Conservation (phyloP, 257 asterid genomes). For the Scutellaria galericulata region DNA sequence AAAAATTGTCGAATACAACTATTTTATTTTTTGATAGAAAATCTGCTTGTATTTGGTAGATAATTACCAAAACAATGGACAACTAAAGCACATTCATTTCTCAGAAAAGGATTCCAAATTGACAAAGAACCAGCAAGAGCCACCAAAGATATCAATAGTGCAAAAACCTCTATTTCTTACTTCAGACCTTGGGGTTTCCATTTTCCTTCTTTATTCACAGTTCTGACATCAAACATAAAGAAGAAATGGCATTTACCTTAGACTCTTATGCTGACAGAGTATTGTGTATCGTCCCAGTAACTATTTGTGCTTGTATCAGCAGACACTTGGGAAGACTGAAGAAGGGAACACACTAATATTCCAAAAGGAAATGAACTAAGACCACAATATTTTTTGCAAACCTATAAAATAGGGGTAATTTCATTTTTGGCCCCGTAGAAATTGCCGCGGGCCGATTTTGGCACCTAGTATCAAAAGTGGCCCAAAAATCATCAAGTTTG, state of each 20-base stretch:
- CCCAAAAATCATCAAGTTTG: too few relatives aligned
- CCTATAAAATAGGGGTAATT: slow-evolving; percentile 24
- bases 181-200: slow-evolving; percentile 1
- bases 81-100: slow-evolving; percentile 24
- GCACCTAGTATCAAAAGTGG: too few relatives aligned
- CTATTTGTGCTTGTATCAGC: slow-evolving; percentile 66
- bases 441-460: too few relatives aligned
- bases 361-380: slow-evolving; percentile 29
- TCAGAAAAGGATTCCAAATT: slow-evolving; percentile 22
- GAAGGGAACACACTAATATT: slow-evolving; percentile 32
- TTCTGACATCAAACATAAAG: slow-evolving; percentile 25
- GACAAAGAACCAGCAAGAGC: slow-evolving; percentile 10
- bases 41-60: too few relatives aligned
- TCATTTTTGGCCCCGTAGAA: too few relatives aligned
- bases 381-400: slow-evolving; percentile 3
- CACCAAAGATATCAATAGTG: slow-evolving; percentile 21
- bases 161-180: slow-evolving; percentile 7
- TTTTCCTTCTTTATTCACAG: slow-evolving; percentile 11
- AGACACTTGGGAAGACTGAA: slow-evolving; percentile 85
- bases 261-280: slow-evolving; percentile 85
- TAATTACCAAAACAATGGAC: background rate
- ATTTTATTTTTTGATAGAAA: too few relatives aligned
- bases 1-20: too few relatives aligned
- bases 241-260: slow-evolving; percentile 60
- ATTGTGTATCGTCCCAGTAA: slow-evolving; percentile 79